A percentile compares a stretch with the other conserved stretches of the same genome.
phyloP scores from a whole-genome alignment of 192 early-diverging fungal genomes.

The Entomortierella chlamydospora region DNA sequence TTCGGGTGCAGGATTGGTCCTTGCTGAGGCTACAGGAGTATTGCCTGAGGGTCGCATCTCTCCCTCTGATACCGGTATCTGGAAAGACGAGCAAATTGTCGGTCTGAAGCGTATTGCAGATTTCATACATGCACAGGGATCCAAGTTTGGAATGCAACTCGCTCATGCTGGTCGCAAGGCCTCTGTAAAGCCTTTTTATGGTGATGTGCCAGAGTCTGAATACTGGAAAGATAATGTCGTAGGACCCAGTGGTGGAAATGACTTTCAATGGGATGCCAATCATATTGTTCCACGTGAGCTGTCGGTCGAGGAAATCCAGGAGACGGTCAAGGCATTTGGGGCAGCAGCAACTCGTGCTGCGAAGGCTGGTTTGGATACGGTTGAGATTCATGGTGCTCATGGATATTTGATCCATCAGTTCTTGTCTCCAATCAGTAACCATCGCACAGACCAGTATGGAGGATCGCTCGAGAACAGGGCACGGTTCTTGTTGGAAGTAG shows the following conservation, averaged over 20 bases:
- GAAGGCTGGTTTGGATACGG: conserved; percentile 86
- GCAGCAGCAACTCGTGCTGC: conserved; percentile 75
- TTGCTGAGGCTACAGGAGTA: conserved; percentile 85
- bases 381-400: conserved; percentile 94
- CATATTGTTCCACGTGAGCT: conserved; percentile 66
- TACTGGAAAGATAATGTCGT: conserved; percentile 84
- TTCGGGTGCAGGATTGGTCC: conserved; percentile 80
- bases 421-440: conserved; percentile 82
- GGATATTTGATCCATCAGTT: conserved; percentile 90
- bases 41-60: conserved; percentile 72
- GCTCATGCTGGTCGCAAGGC: conserved; percentile 87
- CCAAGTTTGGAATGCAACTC: conserved; percentile 78
- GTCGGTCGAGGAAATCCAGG: conserved; percentile 72
- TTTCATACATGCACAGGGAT: conserved; percentile 72
- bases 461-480: conserved; percentile 91
- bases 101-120: conserved; percentile 67
- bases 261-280: conserved; percentile 36
- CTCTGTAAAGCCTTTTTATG: conserved; percentile 18
- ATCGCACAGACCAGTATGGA: conserved; percentile 92
- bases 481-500: conserved; percentile 68
- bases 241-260: conserved; percentile 65
- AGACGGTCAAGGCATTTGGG: conserved; percentile 71
- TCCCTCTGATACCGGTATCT: conserved; percentile 82
- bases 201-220: conserved; percentile 44
- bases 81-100: conserved; percentile 81